Evolutionary conservation across 139 green algal species (phyloP).

Genomic region (Coelastrella sp.): DNA sequence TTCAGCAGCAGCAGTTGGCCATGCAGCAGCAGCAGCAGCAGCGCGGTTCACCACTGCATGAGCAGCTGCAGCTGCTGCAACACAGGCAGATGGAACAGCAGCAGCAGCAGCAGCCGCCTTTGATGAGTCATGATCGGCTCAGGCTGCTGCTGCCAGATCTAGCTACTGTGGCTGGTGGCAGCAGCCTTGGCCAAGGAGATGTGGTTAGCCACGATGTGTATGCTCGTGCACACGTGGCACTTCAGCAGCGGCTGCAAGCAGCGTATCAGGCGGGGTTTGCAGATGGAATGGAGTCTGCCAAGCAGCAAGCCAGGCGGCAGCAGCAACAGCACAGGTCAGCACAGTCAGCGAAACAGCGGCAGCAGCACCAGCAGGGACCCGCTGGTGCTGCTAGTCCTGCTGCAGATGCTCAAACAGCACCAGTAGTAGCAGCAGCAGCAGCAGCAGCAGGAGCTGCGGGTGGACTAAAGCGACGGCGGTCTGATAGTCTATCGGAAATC

Average conservation of each 20-base stretch:
- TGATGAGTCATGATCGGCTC: neutral
- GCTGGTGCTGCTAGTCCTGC: neutral
- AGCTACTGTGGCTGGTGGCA: neutral
- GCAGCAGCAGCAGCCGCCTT: neutral
- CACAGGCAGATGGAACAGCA: neutral
- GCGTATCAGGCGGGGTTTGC: neutral
- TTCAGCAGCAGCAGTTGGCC: neutral
- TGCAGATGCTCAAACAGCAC: neutral
- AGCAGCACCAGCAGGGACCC: neutral
- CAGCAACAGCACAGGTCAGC: neutral
- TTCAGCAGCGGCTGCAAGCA: neutral
- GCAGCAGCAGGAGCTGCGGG: neutral
- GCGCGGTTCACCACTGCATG: neutral
- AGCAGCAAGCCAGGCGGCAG: neutral
- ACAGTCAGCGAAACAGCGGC: neutral
- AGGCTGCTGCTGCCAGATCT: neutral
- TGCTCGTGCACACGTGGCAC: neutral
- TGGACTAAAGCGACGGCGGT: neutral
- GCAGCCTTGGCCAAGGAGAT: neutral
- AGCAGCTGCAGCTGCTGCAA: neutral
- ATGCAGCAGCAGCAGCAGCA: neutral
- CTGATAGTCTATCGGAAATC: neutral
- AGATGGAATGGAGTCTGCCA: neutral
- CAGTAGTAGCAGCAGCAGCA: neutral
- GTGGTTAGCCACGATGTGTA: neutral